These are phyloP conservation scores for Powellomyces hirtus DNA, from an alignment of 192 early-diverging fungal species.

Conservation along the genomic window DNA sequence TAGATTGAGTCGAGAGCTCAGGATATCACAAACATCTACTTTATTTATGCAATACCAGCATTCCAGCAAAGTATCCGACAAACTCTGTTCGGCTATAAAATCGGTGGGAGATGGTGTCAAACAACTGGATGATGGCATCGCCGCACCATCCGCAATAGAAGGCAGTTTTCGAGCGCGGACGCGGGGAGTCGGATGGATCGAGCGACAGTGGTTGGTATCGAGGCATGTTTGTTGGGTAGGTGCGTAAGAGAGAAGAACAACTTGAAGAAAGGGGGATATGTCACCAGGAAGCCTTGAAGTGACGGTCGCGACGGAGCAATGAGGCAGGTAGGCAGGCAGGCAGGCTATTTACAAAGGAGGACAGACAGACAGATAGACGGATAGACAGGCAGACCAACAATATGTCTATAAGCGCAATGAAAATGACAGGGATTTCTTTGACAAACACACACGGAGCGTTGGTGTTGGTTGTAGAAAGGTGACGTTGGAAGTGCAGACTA, in stretches of 20 bases:
- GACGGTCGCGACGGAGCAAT: no score
- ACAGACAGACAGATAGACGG: no score
- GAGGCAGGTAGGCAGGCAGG: no score
- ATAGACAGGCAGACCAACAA: no score
- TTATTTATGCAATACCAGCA: conserved; percentile 17
- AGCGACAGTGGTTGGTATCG: conserved; percentile 11
- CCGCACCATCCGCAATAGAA: conserved; percentile 33
- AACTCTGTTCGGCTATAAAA: conserved; percentile 27
- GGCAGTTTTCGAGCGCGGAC: conserved; percentile 45
- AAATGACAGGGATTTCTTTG: no score
- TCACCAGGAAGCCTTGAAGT: no score
- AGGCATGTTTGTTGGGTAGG: neutral
- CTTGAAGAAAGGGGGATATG: no score
- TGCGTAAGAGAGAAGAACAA: neutral
- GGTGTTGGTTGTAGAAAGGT: no score
- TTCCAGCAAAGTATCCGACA: conserved; percentile 37
- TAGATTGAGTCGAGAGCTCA: neutral
- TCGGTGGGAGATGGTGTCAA: neutral
- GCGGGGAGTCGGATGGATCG: conserved; percentile 2
- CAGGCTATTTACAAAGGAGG: no score
- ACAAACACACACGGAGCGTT: no score
- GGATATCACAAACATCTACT: neutral
- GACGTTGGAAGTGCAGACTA: no score
- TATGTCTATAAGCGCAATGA: no score
- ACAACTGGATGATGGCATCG: neutral